A percentile compares a stretch with the other conserved stretches of the same genome.
Conservation (phyloP, 768 basidiomycete genomes). For the Calvatia gigantea region DNA sequence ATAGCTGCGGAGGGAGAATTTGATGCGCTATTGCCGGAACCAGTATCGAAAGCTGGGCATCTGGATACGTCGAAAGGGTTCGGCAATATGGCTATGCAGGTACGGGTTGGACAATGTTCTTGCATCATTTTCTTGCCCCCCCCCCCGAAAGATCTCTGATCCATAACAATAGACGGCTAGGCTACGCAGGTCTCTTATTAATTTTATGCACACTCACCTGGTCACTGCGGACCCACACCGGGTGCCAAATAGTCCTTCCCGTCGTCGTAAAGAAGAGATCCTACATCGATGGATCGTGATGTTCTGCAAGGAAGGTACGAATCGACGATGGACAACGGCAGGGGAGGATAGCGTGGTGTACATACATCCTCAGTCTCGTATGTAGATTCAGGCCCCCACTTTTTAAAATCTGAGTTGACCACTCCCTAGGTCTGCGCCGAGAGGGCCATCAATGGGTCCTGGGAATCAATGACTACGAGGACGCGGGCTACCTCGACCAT, state of each 20-base stretch:
- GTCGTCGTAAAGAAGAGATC: background rate
- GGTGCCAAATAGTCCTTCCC: background rate
- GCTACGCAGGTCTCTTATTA: background rate
- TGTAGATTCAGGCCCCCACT: background rate
- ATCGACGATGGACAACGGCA: background rate
- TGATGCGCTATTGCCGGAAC: too few species aligned
- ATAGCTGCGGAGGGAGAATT: too few species aligned
- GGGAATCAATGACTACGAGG: background rate
- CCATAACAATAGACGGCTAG: background rate
- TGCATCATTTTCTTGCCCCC: too few species aligned
- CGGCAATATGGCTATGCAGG: too few species aligned
- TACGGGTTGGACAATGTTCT: too few species aligned
- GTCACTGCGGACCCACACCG: background rate
- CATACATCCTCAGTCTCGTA: background rate
- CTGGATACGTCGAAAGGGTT: background rate
- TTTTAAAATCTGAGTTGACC: background rate
- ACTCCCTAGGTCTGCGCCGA: background rate
- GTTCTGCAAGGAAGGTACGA: background rate
- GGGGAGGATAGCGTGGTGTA: background rate
- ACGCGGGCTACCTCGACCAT: background rate
- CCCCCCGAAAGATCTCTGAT: too few species aligned
- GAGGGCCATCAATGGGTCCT: background rate
- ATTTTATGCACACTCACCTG: background rate
- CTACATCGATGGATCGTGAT: background rate
- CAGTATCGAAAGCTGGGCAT: too few species aligned